Base-by-base conservation (phyloP, 1,139 yeast genomes). In the Taphrina betulina region DNA sequence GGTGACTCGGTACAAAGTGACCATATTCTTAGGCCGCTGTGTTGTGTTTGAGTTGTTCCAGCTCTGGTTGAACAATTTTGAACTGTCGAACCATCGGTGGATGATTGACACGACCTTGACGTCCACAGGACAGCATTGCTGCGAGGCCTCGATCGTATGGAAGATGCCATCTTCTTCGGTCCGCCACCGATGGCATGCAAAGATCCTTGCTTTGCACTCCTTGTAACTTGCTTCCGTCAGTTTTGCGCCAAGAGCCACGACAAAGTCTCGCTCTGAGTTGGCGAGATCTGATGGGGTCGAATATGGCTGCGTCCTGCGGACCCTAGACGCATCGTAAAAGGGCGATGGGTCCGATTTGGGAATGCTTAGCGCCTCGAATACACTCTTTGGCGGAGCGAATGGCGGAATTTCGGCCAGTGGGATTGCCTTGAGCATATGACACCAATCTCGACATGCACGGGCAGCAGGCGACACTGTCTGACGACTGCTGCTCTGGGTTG, bases 81-180 rank as follows among this genome's bases (percentile, higher is more conserved):
- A n/a, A n/a, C n/a, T n/a, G 26, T 41, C 45, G 23, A 26, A 41
- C 45, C 45, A 41, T 34, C 28, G 24, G 45, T 41, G 45, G 26
- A 41, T 41, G n/a, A n/a, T 2, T 41, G 23, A 23, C 26, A 23
- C 23, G 7, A 41, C 45, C 45, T 41, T 41, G 35, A 41, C 45
- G 35, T 41, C 45, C 3, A 14, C 22, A 26, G 23, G 24, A 34
- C 45, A 5, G 45, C 24, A 7, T 26, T 22, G 19, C 26, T n/a
- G n/a, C n/a, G n/a, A n/a, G n/a, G n/a, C n/a, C n/a, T n/a, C 45
- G 23, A 41, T 41, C 14, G 24, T 41, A 23, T 41, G 45, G 23
- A 12, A 26, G 14, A 41, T 20, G 2, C 45, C 45, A 28, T 41
- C 45, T 17, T 41, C 34, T 17, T 28, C 45, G 14, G 45, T 41